Conservation (phyloP, 2,329 filamentous ascomycete species). For the Monosporascus sp. region DNA sequence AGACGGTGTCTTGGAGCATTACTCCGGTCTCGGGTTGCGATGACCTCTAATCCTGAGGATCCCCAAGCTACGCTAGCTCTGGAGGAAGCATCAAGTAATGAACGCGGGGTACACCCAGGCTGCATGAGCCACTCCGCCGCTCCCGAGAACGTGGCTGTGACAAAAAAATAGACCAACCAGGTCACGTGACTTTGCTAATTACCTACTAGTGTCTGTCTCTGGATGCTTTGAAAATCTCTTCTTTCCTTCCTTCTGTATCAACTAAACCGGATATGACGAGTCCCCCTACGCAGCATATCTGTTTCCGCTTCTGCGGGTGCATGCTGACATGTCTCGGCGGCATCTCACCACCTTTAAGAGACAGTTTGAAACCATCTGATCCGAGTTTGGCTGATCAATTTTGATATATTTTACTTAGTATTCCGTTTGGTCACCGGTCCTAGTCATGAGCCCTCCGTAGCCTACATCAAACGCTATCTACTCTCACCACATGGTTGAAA, state of each 20-base stretch:
- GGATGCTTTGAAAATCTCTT: slow-evolving; percentile 1
- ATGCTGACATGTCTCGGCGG: slow-evolving; percentile 62
- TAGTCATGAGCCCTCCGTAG: too few relatives aligned
- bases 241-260: slow-evolving; percentile 48
- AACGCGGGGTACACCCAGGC: too few relatives aligned
- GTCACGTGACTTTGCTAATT: not conserved
- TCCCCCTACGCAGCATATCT: slow-evolving; percentile 53
- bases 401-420: slow-evolving; percentile 12
- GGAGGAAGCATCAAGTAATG: too few relatives aligned
- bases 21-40: too few relatives aligned
- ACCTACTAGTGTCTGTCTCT: not conserved
- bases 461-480: too few relatives aligned
- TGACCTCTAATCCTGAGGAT: too few relatives aligned
- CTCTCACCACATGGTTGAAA: too few relatives aligned
- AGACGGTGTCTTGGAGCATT: too few relatives aligned
- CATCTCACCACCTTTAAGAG: slow-evolving; percentile 58
- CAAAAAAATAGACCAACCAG: not conserved
- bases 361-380: slow-evolving; percentile 63
- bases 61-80: too few relatives aligned
- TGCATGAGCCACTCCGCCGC: too few relatives aligned
- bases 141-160: too few relatives aligned
- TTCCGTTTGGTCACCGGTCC: too few relatives aligned
- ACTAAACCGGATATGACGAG: slow-evolving; percentile 80
- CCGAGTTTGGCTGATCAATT: slow-evolving; percentile 27
- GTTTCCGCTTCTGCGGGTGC: slow-evolving; percentile 47